A percentile compares a stretch with the other conserved stretches of the same genome.
These are phyloP conservation scores for Aspergillus niger DNA, from an alignment of 2,329 filamentous ascomycete species.

Conservation along the genomic window DNA sequence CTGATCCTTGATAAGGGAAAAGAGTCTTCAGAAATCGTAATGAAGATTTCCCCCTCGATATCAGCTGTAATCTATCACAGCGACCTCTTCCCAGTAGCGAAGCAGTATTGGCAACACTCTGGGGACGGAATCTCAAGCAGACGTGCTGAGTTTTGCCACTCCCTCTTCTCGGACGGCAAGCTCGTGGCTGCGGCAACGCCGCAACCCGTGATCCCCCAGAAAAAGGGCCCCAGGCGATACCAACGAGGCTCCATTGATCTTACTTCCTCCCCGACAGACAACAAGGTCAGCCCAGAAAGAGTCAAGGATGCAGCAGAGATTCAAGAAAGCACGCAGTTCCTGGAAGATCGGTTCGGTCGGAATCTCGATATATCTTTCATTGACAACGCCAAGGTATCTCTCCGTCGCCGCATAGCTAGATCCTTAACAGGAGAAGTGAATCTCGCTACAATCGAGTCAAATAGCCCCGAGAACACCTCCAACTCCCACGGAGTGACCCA, in stretches of 20 bases:
- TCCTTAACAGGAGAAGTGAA: background rate
- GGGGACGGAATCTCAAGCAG: constrained; percentile 3
- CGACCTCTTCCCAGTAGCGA: background rate
- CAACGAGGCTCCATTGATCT: background rate
- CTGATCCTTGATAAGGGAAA: background rate
- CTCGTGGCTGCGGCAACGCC: background rate
- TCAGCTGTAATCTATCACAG: background rate
- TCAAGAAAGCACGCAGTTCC: background rate
- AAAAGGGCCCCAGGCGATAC: background rate
- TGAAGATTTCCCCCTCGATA: background rate
- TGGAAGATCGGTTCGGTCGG: background rate
- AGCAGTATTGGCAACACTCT: background rate
- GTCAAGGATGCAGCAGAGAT: background rate
- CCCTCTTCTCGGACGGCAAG: background rate
- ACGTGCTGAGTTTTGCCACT: background rate
- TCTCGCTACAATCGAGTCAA: background rate
- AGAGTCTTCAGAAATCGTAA: background rate
- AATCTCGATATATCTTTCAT: background rate
- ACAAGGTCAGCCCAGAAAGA: background rate
- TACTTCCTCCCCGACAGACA: background rate
- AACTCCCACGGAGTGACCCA: background rate
- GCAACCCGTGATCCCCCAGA: background rate
- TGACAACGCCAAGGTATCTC: background rate
- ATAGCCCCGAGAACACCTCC: background rate
- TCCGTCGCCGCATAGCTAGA: background rate